Evolutionary conservation across 768 basidiomycete species (phyloP), one percentile per base, ranked within the genome.

Genomic region (Phaeotremella fagi): DNA sequence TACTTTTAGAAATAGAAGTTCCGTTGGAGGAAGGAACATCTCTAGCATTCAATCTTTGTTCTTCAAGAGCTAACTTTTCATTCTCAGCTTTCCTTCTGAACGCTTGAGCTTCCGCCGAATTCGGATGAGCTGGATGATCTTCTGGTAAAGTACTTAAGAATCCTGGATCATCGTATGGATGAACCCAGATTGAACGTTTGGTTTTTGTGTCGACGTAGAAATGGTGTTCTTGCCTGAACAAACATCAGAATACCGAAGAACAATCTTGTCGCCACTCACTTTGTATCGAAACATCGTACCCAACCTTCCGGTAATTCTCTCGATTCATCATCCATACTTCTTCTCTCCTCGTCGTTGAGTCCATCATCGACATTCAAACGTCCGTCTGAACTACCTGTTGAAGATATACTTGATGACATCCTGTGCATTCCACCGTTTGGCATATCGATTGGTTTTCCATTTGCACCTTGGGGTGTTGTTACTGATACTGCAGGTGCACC

Each of bases 201-300:
- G 71, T 72, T 23, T 56, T 55, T 38, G 57, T 61, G 36, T 74
- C 73, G 50, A 71, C 73, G 59, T 72, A 74, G 48, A 74, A 74
- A 18, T 60, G 61, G 50, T 74, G 73, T 43, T 66, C 52, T 4
- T 60, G 50, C 54, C 70, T 73, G 41, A 33, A 16, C 9, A 43
- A 3, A 36, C 12, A 35, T 59, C 11, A 45, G 47, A 11, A 3
- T 14, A 6, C 3, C 24, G 22, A 22, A 28, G 3, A 56, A n/a
- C n/a, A n/a, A n/a, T n/a, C n/a, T n/a, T n/a, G n/a, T n/a, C n/a
- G n/a, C n/a, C n/a, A n/a, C 66, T 61, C 45, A 70, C 64, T 66
- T 64, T 1, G 62, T 59, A 55, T 74, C 73, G 36, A 66, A 74
- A 57, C 67, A 69, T 48, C 71, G 64, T 2, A 70, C 65, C 71